phyloP scores from a whole-genome alignment of 2,329 filamentous ascomycete genomes.

The Colletotrichum orchidophilum region DNA sequence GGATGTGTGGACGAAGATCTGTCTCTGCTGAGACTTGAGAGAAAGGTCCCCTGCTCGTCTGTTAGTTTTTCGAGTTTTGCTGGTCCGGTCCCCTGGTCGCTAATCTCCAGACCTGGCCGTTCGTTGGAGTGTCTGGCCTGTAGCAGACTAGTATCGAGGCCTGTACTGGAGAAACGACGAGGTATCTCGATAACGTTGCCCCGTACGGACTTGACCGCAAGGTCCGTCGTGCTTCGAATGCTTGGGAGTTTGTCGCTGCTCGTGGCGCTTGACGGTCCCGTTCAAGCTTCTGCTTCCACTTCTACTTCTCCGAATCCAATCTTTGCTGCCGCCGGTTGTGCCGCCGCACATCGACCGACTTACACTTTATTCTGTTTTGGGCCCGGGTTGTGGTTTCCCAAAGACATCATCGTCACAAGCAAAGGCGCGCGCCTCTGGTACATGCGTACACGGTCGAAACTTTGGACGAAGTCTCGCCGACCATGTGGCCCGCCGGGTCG shows the following conservation, averaged over 20 bases:
- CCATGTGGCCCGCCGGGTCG: constrained; percentile 31
- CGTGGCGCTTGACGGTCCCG: background rate
- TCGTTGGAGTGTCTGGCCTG: background rate
- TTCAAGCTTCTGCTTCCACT: background rate
- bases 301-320: background rate
- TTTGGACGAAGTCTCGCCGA: constrained; percentile 26
- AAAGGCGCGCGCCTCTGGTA: constrained; percentile 32
- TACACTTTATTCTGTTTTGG: constrained; percentile 21
- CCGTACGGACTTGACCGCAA: background rate
- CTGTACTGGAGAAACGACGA: background rate
- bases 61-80: constrained; percentile 34
- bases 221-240: background rate
- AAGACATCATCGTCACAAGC: constrained; percentile 33
- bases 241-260: background rate
- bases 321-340: constrained; percentile 23
- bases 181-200: background rate
- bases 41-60: constrained; percentile 44
- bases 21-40: constrained; percentile 45
- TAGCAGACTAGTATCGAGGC: background rate
- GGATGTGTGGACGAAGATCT: constrained; percentile 54
- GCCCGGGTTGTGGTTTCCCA: constrained; percentile 2
- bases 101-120: background rate
- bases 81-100: background rate
- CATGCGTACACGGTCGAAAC: constrained; percentile 28
- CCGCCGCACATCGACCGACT: constrained; percentile 10